Evolutionary conservation across 1,139 yeast species (phyloP).

Genomic region (Diutina rugosa): DNA sequence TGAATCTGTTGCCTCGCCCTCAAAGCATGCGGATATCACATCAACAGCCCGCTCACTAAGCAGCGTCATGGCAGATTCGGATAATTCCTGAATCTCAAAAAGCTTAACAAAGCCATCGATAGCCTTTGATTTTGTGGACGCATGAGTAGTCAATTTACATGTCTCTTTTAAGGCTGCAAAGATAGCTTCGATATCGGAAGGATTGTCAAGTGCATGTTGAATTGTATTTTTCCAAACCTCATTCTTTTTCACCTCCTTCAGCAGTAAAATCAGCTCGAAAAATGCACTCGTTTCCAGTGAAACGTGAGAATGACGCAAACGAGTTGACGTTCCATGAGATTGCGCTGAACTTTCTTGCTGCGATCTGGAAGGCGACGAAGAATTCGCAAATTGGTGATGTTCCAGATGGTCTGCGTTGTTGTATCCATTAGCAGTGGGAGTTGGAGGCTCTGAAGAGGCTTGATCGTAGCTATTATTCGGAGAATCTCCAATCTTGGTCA

Average conservation of each 20-base stretch:
- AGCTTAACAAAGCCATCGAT: neutral
- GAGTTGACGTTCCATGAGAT: neutral
- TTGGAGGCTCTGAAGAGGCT: neutral
- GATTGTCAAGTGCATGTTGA: neutral
- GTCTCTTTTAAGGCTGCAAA: neutral
- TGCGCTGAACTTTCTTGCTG: neutral
- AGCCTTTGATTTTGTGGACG: neutral
- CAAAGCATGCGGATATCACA: conserved; percentile 75
- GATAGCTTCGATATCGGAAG: neutral
- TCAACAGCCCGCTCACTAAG: conserved; percentile 78
- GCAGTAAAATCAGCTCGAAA: neutral
- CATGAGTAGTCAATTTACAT: neutral
- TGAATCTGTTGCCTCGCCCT: conserved; percentile 85
- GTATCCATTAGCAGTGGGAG: neutral
- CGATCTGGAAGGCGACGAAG: neutral
- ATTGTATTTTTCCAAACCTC: neutral
- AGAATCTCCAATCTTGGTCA: neutral
- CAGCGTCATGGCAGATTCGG: neutral
- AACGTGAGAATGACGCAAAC: neutral
- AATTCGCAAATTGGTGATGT: too few relatives aligned
- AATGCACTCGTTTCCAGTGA: neutral
- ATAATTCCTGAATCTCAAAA: neutral
- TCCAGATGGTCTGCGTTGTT: neutral
- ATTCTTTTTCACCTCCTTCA: neutral
- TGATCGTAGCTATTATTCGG: neutral